Conservation (phyloP, 768 basidiomycete species). For the Tulasnella sp. region DNA sequence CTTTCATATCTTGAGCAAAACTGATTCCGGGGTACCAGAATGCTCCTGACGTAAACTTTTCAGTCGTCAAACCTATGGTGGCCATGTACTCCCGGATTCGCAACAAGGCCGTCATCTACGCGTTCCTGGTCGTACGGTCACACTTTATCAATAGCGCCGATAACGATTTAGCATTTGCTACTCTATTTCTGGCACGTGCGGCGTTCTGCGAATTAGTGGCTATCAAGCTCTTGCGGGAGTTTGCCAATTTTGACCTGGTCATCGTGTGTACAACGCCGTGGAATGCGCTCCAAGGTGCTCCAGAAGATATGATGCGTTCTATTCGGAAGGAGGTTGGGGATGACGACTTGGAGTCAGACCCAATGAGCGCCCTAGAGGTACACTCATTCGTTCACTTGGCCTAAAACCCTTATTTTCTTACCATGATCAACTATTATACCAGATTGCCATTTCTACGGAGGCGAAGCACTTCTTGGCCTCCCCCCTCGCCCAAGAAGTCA, state of each 20-base stretch:
- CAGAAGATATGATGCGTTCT: conserved; percentile 51
- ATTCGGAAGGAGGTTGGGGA: conserved; percentile 51
- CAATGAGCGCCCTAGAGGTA: conserved; percentile 81
- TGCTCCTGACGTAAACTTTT: conserved; percentile 73
- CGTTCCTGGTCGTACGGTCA: conserved; percentile 64
- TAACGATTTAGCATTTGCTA: conserved; percentile 65
- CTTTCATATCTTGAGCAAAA: neutral
- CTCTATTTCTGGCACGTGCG: conserved; percentile 59
- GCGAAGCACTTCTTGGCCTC: conserved; percentile 77
- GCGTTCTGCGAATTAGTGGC: conserved; percentile 81
- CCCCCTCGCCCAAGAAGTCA: conserved; percentile 74
- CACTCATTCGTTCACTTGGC: conserved; percentile 23
- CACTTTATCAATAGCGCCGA: conserved; percentile 66
- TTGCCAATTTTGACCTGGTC: conserved; percentile 65
- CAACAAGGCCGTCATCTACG: conserved; percentile 61
- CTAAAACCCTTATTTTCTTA: neutral
- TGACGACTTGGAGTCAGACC: conserved; percentile 51
- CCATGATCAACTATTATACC: neutral
- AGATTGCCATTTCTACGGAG: conserved; percentile 84
- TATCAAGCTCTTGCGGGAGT: conserved; percentile 70
- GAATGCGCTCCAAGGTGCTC: conserved; percentile 75
- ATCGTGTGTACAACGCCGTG: conserved; percentile 73
- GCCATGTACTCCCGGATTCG: conserved; percentile 61
- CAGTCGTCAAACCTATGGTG: conserved; percentile 66
- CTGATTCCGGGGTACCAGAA: conserved; percentile 27